phyloP scores from a whole-genome alignment of 148 eudicot species.

The Vaccinium corymbosum region DNA sequence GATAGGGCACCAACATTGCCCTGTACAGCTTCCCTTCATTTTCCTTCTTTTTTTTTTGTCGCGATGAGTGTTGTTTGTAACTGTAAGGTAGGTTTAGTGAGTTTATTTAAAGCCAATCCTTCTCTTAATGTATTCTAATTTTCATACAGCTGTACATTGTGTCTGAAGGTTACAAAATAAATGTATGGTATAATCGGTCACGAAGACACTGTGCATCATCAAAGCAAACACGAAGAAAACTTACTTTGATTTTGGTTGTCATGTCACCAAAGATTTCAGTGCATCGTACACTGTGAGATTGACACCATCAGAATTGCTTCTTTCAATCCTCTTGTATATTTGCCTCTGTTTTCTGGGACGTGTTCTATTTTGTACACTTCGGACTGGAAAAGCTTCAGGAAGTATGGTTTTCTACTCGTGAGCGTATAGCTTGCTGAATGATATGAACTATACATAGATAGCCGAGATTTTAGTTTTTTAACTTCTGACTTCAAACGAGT shows the following conservation, averaged over 20 bases:
- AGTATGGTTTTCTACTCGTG: background rate
- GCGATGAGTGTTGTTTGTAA: conserved; percentile 8
- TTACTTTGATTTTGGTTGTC: background rate
- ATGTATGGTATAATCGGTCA: background rate
- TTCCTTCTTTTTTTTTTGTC: background rate
- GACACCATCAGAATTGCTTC: background rate
- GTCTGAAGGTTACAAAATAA: background rate
- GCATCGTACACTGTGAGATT: background rate
- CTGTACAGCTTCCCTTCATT: conserved; percentile 18
- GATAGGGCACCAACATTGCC: conserved; percentile 16
- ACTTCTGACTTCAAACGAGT: too few species aligned
- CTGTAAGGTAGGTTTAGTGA: background rate
- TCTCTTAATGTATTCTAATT: background rate
- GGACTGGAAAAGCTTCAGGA: background rate
- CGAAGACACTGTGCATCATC: background rate
- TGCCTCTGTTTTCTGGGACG: background rate
- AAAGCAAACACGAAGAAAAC: background rate
- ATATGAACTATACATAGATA: too few species aligned
- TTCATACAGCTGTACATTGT: background rate
- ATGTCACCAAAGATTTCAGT: background rate
- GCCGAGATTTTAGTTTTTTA: too few species aligned
- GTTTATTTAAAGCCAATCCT: background rate
- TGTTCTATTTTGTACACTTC: background rate
- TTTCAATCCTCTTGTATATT: background rate
- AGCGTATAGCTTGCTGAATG: too few species aligned